These are phyloP conservation scores for Mortierella sp. DNA, from an alignment of 371 early-diverging fungal species.

Conservation along the genomic window DNA sequence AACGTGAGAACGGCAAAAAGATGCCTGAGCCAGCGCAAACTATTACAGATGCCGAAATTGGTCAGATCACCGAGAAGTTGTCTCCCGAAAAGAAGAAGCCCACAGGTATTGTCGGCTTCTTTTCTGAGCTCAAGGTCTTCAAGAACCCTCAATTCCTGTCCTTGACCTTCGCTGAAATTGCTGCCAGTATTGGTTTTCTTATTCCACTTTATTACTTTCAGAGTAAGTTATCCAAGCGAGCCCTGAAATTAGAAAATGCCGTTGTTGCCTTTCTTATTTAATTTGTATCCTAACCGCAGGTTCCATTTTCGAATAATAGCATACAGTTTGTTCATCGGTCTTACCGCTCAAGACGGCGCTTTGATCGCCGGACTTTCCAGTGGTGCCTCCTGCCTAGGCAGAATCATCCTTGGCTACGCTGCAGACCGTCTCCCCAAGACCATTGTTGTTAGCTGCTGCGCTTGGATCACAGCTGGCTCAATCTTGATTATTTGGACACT, in stretches of 20 bases:
- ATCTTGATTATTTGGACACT: conserved; percentile 74
- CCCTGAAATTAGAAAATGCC: background rate
- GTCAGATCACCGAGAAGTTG: conserved; percentile 31
- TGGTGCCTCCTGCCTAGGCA: conserved; percentile 67
- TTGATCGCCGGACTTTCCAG: conserved; percentile 67
- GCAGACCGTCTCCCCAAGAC: conserved; percentile 72
- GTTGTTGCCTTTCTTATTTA: conserved; percentile 32
- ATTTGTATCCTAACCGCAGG: background rate
- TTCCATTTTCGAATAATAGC: conserved; percentile 10
- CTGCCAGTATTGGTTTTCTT: conserved; percentile 56
- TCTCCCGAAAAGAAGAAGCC: conserved; percentile 29
- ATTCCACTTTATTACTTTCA: conserved; percentile 62
- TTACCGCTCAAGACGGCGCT: conserved; percentile 60
- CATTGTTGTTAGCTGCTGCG: conserved; percentile 55
- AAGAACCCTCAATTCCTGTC: conserved; percentile 54
- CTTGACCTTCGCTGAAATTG: conserved; percentile 42
- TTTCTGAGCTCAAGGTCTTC: conserved; percentile 52
- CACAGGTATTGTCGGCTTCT: conserved; percentile 28
- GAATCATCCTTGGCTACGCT: conserved; percentile 63
- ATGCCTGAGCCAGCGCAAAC: conserved; percentile 23
- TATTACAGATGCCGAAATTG: conserved; percentile 30
- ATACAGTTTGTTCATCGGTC: conserved; percentile 55
- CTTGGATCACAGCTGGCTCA: conserved; percentile 61
- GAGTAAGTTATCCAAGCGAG: conserved; percentile 46
- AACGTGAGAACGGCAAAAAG: conserved; percentile 45